phyloP scores from a whole-genome alignment of 2,329 filamentous ascomycete genomes.

The Leptographium galeiforme region DNA sequence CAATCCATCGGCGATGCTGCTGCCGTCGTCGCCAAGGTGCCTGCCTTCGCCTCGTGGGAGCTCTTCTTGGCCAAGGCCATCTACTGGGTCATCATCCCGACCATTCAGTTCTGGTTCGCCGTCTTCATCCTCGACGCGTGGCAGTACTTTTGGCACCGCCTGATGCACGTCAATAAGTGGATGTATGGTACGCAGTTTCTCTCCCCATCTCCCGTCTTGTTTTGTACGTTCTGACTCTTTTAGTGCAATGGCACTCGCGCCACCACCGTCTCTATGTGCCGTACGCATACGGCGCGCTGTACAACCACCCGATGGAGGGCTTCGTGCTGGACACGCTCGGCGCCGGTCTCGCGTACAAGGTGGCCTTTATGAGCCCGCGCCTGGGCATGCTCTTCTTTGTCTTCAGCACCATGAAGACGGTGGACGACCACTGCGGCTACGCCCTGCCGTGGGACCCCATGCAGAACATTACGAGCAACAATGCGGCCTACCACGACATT shows the following conservation, averaged over 20 bases:
- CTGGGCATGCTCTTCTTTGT: conserved; percentile 86
- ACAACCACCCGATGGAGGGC: conserved; percentile 91
- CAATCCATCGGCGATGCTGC: conserved; percentile 31
- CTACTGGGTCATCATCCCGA: conserved; percentile 68
- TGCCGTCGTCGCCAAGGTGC: conserved; percentile 35
- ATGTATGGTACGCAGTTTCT: conserved; percentile 56
- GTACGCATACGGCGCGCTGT: conserved; percentile 91
- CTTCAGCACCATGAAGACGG: conserved; percentile 83
- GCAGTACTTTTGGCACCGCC: conserved; percentile 94
- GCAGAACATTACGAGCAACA: conserved; percentile 85
- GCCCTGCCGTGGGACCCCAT: conserved; percentile 90
- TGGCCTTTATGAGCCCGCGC: conserved; percentile 68
- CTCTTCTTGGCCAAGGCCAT: conserved; percentile 57
- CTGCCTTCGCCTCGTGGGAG: conserved; percentile 78
- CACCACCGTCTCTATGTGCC: conserved; percentile 96
- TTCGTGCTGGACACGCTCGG: conserved; percentile 88
- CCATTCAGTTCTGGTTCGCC: conserved; percentile 61
- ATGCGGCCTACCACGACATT: conserved; percentile 92
- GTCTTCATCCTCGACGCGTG: conserved; percentile 79
- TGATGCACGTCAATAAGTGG: conserved; percentile 97
- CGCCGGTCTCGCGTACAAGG: conserved; percentile 69
- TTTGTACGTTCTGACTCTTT: too few species aligned
- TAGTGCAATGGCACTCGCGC: conserved; percentile 80
- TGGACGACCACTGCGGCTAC: conserved; percentile 96
- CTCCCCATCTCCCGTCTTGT: too few species aligned